phyloP scores from a whole-genome alignment of 2,329 filamentous ascomycete genomes.

The Bipolaris victoriae region DNA sequence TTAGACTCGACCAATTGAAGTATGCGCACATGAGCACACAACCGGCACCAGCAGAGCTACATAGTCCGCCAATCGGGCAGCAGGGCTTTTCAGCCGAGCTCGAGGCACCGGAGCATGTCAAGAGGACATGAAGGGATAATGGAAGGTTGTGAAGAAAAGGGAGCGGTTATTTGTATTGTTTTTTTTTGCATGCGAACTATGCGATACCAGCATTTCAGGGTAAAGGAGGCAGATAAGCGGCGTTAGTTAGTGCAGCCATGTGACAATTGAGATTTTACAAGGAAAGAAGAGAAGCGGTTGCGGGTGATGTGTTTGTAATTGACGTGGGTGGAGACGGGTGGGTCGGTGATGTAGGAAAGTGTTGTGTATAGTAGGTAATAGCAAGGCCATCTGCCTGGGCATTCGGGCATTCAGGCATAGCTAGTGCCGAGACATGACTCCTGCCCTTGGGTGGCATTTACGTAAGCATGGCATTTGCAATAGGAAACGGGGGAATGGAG shows the following conservation, averaged over 20 bases:
- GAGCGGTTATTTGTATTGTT: neutral
- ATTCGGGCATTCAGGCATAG: neutral
- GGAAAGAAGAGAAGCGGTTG: neutral
- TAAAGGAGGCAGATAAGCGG: neutral
- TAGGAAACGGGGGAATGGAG: neutral
- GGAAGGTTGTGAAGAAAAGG: neutral
- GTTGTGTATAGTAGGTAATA: too few species aligned
- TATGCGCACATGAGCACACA: slow-evolving; percentile 18
- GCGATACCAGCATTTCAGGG: neutral
- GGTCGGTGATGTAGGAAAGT: neutral
- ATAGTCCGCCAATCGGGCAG: slow-evolving; percentile 29
- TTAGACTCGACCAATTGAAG: slow-evolving; percentile 33
- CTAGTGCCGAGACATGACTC: neutral
- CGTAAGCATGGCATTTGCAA: neutral
- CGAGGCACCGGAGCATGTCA: slow-evolving; percentile 27
- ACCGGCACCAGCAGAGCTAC: slow-evolving; percentile 28
- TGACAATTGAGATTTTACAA: neutral
- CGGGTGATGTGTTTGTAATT: neutral
- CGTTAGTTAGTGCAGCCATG: neutral
- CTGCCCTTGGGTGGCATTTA: neutral
- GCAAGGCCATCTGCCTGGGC: neutral
- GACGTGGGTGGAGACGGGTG: neutral
- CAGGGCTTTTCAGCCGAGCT: slow-evolving; percentile 35
- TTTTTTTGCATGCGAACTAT: neutral
- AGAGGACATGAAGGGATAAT: neutral